These are phyloP conservation scores for Suillus luteus DNA, from an alignment of 768 basidiomycete species.

Conservation along the genomic window DNA sequence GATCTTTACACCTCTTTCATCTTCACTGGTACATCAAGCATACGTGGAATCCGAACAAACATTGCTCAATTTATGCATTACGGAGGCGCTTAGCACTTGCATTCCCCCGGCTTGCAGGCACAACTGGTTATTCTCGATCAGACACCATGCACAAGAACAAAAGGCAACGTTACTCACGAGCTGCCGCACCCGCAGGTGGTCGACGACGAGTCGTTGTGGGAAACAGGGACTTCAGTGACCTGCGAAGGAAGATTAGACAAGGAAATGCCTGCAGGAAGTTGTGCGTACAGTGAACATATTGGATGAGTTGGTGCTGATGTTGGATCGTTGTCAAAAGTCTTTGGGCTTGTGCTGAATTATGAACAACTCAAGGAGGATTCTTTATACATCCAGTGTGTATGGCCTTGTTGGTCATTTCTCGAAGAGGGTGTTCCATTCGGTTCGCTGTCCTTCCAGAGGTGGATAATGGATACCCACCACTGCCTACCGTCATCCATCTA, in stretches of 20 bases:
- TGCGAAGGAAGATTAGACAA: neutral
- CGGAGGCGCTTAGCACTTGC: neutral
- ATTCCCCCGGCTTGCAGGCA: slow-evolving; percentile 4
- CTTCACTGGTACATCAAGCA: neutral
- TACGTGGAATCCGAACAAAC: neutral
- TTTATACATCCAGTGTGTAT: neutral
- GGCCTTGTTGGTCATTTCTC: neutral
- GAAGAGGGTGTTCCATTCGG: neutral
- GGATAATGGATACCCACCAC: neutral
- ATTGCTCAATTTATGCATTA: neutral
- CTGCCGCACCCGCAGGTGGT: neutral
- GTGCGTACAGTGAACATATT: slow-evolving; percentile 1
- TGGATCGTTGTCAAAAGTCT: neutral
- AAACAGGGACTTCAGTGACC: slow-evolving; percentile 5
- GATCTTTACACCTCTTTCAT: neutral
- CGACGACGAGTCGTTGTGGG: neutral
- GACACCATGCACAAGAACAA: neutral
- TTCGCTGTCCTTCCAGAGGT: neutral
- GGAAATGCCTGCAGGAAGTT: neutral
- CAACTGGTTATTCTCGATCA: neutral
- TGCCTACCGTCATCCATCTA: neutral
- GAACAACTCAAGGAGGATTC: neutral
- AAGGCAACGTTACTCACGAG: neutral
- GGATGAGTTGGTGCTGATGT: neutral
- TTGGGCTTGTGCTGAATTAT: neutral